Evolutionary conservation across 495 filamentous ascomycete genomes (phyloP).

Genomic region (Penicillium manginii): DNA sequence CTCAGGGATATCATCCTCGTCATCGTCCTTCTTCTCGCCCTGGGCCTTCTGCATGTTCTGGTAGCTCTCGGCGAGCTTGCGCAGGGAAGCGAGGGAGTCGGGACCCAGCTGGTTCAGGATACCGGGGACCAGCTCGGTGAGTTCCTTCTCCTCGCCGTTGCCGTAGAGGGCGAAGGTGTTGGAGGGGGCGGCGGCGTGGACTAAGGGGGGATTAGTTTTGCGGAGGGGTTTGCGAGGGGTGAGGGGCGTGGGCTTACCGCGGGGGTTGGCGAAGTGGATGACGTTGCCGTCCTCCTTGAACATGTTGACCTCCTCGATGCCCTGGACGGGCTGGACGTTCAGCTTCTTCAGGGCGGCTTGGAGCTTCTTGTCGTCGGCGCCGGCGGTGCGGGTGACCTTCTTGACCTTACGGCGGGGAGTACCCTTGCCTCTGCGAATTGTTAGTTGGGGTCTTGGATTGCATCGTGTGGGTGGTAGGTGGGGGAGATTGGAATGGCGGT

Average conservation of each 20-base stretch:
- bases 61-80: constrained; percentile 98
- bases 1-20: constrained; percentile 91
- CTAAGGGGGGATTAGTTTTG: constrained; percentile 45
- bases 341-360: constrained; percentile 93
- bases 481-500: not conserved
- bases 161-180: constrained; percentile 99
- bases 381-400: constrained; percentile 89
- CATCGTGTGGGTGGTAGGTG: constrained; percentile 6
- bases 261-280: constrained; percentile 96
- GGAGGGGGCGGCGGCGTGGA: constrained; percentile 92
- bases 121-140: constrained; percentile 97
- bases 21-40: constrained; percentile 73
- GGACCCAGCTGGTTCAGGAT: constrained; percentile 99
- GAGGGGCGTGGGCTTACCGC: constrained; percentile 63
- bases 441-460: constrained; percentile 12
- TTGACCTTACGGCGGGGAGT: constrained; percentile 97
- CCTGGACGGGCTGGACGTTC: constrained; percentile 96
- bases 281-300: constrained; percentile 99
- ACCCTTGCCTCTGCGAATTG: constrained; percentile 81
- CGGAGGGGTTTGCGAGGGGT: not conserved
- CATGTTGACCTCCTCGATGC: constrained; percentile 99
- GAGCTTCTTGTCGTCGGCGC: constrained; percentile 98
- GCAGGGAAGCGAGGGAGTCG: constrained; percentile 94
- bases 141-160: constrained; percentile 97
- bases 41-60: constrained; percentile 98